phyloP scores from a whole-genome alignment of 2,329 filamentous ascomycete genomes.

The Periglandula ipomoeae region DNA sequence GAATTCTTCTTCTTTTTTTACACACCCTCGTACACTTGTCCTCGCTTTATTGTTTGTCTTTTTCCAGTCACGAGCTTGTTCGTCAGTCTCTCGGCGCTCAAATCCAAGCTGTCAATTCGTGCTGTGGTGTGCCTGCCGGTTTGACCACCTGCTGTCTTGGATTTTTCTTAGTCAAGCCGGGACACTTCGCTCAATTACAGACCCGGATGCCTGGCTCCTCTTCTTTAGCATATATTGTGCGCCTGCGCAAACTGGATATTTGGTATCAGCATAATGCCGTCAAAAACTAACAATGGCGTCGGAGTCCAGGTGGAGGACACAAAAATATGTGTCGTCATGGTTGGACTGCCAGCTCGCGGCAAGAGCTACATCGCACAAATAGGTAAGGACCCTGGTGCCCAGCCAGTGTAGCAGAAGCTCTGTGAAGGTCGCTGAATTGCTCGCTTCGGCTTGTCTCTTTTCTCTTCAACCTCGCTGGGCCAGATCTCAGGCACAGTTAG shows the following conservation, averaged over 20 bases:
- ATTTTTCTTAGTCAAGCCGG: neutral
- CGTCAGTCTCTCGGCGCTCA: no score
- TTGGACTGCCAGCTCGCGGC: slow-evolving; percentile 86
- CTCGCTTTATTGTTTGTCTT: no score
- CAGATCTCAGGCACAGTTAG: no score
- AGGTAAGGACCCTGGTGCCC: slow-evolving; percentile 46
- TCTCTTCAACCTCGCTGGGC: neutral
- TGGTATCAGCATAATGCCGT: slow-evolving; percentile 29
- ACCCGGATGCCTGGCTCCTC: slow-evolving; percentile 6
- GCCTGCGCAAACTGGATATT: slow-evolving; percentile 9
- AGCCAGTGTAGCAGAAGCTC: no score
- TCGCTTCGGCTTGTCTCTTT: neutral
- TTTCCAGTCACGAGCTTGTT: no score
- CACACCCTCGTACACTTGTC: no score
- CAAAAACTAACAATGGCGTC: slow-evolving; percentile 48
- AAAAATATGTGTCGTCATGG: slow-evolving; percentile 97
- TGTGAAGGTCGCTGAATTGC: no score
- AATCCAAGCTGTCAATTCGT: no score
- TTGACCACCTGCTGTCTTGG: neutral
- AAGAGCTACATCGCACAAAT: slow-evolving; percentile 98
- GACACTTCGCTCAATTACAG: neutral
- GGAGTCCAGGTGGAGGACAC: slow-evolving; percentile 89
- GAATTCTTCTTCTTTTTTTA: no score
- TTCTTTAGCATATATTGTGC: slow-evolving; percentile 9
- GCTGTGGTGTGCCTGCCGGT: no score